Evolutionary conservation across 768 basidiomycete species (phyloP).

Genomic region (Leucocoprinus leucothites): DNA sequence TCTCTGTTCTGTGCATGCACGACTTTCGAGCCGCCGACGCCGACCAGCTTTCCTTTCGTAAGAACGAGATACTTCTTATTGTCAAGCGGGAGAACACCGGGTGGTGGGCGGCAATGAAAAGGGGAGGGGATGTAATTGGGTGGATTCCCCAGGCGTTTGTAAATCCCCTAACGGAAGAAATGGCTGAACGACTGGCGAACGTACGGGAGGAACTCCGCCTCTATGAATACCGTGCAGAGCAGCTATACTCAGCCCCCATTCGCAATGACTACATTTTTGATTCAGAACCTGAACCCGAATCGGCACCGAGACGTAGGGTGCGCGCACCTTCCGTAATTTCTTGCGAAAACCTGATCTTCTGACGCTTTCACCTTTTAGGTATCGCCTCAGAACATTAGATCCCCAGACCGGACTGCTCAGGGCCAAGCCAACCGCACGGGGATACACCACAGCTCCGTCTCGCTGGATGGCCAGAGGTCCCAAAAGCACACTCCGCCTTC

Average conservation of each 20-base stretch:
- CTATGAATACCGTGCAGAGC: conserved; percentile 46
- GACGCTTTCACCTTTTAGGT: background rate
- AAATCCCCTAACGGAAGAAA: conserved; percentile 45
- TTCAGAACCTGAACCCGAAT: conserved; percentile 18
- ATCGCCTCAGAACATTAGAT: conserved; percentile 8
- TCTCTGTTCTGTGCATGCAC: conserved; percentile 61
- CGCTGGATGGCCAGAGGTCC: conserved; percentile 5
- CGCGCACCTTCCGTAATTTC: background rate
- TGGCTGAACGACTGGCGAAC: conserved; percentile 44
- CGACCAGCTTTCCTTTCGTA: conserved; percentile 58
- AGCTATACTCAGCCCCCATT: conserved; percentile 36
- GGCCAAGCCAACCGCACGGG: background rate
- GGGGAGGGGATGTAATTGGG: conserved; percentile 50
- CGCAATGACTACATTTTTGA: conserved; percentile 24
- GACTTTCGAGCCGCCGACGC: conserved; percentile 65
- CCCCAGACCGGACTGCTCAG: conserved; percentile 1
- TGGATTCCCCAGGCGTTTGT: conserved; percentile 81
- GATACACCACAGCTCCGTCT: background rate
- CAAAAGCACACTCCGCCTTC: conserved; percentile 34
- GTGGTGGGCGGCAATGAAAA: conserved; percentile 79
- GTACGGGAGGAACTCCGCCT: conserved; percentile 42
- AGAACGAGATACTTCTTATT: conserved; percentile 66
- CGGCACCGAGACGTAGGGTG: conserved; percentile 4
- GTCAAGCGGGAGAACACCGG: conserved; percentile 69
- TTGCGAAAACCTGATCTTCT: background rate